Base-by-base conservation (phyloP, 768 basidiomycete genomes). In the Suillus decipiens region DNA sequence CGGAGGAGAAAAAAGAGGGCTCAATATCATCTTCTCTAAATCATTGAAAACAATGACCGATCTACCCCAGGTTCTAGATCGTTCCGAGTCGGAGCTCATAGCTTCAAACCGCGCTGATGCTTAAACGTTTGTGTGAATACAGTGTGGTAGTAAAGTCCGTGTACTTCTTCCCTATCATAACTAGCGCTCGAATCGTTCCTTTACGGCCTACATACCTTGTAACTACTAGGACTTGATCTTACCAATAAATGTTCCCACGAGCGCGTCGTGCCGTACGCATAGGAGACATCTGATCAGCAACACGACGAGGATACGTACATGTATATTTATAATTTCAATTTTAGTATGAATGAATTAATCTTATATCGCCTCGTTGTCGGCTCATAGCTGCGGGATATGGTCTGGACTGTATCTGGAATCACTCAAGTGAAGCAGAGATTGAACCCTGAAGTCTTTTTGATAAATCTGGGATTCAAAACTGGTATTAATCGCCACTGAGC, bases 321-420 rank as follows among this genome's bases (percentile, higher is more conserved):
- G 36, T 11, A 47, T 47, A 56, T 39, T 24, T 56, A 17, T 28
- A 28, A 56, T 28, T 57, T 37, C 36, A 36, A 37, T 22, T 56
- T 56, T 39, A 56, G 22, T 36, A 55, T 37, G 15, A 39, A 57
- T 57, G 37, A 57, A 57, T 57, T 57, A 24, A 57, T 57, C 15
- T 56, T 56, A 41, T 5, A 17, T 7, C 5, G 2, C 55, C 55
- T 57, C 55, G 10, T 56, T 39, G 37, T 28, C 37, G 55, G 37
- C 15, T 39, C 37, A 3, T 0, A 37, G 3, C n/a, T n/a, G 54
- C 14, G n/a, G 34, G 14, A 24, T 36, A 15, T 50, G 7, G 14
- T 14, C 54, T 34, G 22, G 53, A 34, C 39, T 28, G 28, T 28
- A 28, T 28, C 28, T n/a, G n/a, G n/a, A n/a, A n/a, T n/a, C n/a